phyloP scores from a whole-genome alignment of 306 rosid species.

The Coriaria nepalensis region DNA sequence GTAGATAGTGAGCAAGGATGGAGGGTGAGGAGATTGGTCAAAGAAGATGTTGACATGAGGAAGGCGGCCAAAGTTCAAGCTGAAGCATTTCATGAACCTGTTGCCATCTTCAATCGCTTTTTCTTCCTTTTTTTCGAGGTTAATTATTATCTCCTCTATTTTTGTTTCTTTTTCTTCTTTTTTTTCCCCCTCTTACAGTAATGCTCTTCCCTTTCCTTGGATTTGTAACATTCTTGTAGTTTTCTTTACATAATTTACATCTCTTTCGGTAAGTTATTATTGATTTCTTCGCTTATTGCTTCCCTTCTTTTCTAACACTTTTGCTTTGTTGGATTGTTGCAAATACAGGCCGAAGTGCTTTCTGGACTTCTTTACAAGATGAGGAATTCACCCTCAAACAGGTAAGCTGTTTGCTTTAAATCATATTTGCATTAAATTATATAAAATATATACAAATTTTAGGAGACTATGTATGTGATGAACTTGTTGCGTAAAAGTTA shows the following conservation, averaged over 20 bases:
- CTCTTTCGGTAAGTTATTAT: no score
- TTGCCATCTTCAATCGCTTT: constrained; percentile 41
- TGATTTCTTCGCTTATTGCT: no score
- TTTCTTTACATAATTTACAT: no score
- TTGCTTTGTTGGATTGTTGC: no score
- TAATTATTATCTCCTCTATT: neutral
- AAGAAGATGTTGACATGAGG: constrained; percentile 47
- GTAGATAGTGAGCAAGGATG: constrained; percentile 57
- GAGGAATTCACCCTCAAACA: constrained; percentile 47
- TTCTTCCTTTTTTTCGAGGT: constrained; percentile 78
- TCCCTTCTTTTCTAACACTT: no score
- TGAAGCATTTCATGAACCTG: constrained; percentile 65
- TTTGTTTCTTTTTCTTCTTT: neutral
- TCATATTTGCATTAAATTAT: no score
- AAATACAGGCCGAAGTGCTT: constrained; percentile 85
- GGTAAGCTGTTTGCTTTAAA: constrained; percentile 32
- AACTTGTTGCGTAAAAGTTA: no score
- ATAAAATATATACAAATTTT: neutral
- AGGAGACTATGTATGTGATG: no score
- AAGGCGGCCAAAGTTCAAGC: constrained; percentile 60
- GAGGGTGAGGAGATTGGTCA: constrained; percentile 50
- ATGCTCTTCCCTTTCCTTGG: no score
- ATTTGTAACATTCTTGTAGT: no score
- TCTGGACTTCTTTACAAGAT: constrained; percentile 66
- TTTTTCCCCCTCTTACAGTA: neutral